Percentiles rank a stretch among this genome's conserved stretches.
phyloP scores from a whole-genome alignment of 805 yeast genomes.

The Candida odintsovae region DNA sequence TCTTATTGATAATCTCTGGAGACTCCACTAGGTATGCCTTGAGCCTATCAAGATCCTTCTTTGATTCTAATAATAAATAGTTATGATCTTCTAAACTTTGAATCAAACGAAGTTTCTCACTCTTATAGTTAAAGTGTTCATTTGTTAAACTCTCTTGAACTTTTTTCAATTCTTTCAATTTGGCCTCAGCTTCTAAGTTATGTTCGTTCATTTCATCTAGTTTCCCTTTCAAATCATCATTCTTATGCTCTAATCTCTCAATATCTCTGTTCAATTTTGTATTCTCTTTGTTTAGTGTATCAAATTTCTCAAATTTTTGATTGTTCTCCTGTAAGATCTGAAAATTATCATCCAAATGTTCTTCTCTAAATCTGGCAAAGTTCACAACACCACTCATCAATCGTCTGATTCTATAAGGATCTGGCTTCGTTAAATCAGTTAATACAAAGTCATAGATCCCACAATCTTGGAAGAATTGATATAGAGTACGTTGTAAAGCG shows the following conservation, averaged over 20 bases:
- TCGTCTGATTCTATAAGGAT: conserved; percentile 55
- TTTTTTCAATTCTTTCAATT: conserved; percentile 53
- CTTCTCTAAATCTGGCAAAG: conserved; percentile 80
- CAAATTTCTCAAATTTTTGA: conserved; percentile 38
- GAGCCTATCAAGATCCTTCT: conserved; percentile 53
- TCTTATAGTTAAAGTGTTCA: conserved; percentile 61
- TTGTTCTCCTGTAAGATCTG: conserved; percentile 52
- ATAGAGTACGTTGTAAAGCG: conserved; percentile 53
- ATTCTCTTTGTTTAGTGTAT: conserved; percentile 37
- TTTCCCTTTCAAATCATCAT: conserved; percentile 22
- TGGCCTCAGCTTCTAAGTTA: conserved; percentile 53
- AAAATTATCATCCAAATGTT: conserved; percentile 64
- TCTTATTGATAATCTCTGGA: conserved; percentile 45
- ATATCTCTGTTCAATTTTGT: conserved; percentile 30
- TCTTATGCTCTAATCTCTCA: conserved; percentile 28
- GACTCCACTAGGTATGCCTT: conserved; percentile 56
- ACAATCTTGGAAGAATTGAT: conserved; percentile 59
- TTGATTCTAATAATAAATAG: conserved; percentile 49
- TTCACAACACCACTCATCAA: conserved; percentile 79
- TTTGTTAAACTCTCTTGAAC: conserved; percentile 55
- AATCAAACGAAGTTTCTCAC: conserved; percentile 52
- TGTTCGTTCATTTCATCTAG: conserved; percentile 40
- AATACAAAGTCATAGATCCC: conserved; percentile 76
- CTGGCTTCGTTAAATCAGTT: conserved; percentile 73
- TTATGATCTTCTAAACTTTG: conserved; percentile 57